Evolutionary conservation across 2,329 filamentous ascomycete species (phyloP), one percentile per base, ranked within the genome.

Genomic region (Lachnellula willkommii): DNA sequence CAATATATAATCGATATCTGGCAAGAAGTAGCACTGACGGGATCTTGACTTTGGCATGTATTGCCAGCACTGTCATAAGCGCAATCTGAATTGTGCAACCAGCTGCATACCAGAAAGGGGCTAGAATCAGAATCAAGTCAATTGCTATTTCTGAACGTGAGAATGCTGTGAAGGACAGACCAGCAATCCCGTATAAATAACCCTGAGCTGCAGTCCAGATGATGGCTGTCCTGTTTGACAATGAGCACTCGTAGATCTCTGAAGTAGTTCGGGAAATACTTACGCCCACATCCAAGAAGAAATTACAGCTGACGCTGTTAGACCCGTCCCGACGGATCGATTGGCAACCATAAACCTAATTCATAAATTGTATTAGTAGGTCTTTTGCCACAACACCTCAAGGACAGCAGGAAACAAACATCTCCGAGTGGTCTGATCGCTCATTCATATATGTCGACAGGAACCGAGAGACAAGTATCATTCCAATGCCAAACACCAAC

Each of bases 271-370:
- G 3, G 92, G 77, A 1, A 91, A 75, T 0, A 88, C 92, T 22
- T 88, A 89, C 1, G 89, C 89, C 89, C 90, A 95, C 0, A 90
- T 95, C 90, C 90, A 95, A 7, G 87, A 90, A 11, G 87, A 91
- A 3, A 95, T 89, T 15, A 95, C 90, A 28, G 90, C 90, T 2
- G 89, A 88, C 11, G 89, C 88, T 1, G 95, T 89, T 14, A 95
- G 78, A 40, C 90, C 90, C 6, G 89, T 90, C 69, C 95, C 95
- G 64, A 95, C 88, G 1, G 88, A 90, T 58, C 90, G 79, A 17
- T 90, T 90, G 46, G 90, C 90, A 0, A 90, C 95, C 60, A 81
- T 90, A 77, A 95, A 95, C 82, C 90, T 92, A 73, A 95, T 90
- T 8, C 87, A 91, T 0, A 90, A 95, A 22, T 70, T 94, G 89